Base-by-base conservation (phyloP, 805 yeast genomes). In the Yamadazyma akitaensis region DNA sequence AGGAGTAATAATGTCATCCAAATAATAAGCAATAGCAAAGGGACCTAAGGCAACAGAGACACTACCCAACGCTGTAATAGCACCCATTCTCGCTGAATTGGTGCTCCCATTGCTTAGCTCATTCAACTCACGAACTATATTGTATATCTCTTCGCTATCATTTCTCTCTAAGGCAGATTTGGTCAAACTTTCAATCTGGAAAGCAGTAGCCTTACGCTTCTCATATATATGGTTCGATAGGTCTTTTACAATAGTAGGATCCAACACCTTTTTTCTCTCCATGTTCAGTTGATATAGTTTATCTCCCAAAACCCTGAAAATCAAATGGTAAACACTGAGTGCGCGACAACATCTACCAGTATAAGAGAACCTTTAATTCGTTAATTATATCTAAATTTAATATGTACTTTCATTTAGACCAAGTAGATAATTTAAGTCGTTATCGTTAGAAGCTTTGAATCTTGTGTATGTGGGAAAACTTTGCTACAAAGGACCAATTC, bases 41-140 rank as follows among this genome's bases (percentile, higher is more conserved):
- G 78, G 76, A 1, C 98, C 97, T 26, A 94, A 67, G 0, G 98
- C 98, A 46, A 94, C 91, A 0, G 97, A 90, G 3, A 90, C 94
- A 11, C 97, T 96, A 5, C 98, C 99, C 16, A 94, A 70, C 0
- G 98, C 98, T 54, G 96, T 92, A 36, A 92, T 75, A 0, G 98
- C 97, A 14, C 99, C 99, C 73, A 90, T 91, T 56, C 96, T 79
- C 14, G 73, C 73, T 5, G 96, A 88, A 41, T 67, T 70, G 35
- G 75, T 86, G 76, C 43, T 97, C 82, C 67, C 88, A 42, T 61
- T 63, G 83, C 72, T 91, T 87, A 47, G 86, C 79, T 35, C 97
- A 80, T 70, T 88, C 46, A 94, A 70, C 59, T 90, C 96, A 48
- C 79, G 83, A 37, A 92, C 86, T 45, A 84, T 79, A 37, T 66